A percentile compares a stretch with the other conserved stretches of the same genome.
These are phyloP conservation scores for Penicillium maclennaniae DNA, from an alignment of 495 filamentous ascomycete species.

Conservation along the genomic window DNA sequence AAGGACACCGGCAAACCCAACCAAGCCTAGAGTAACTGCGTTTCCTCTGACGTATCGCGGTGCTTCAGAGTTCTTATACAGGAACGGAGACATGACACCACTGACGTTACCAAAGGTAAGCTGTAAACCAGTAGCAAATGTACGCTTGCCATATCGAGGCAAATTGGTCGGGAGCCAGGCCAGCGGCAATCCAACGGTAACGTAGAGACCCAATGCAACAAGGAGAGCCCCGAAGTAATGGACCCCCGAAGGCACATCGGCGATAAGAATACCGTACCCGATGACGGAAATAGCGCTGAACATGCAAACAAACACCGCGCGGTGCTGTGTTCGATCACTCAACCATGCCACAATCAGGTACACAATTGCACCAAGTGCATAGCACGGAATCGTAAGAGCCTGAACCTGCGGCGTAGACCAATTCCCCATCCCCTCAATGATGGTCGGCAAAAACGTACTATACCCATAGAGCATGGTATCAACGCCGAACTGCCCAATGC, in stretches of 20 bases:
- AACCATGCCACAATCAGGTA: constrained; percentile 60
- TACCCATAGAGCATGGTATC: constrained; percentile 77
- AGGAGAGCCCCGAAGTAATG: constrained; percentile 72
- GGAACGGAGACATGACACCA: constrained; percentile 66
- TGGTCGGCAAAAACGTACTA: constrained; percentile 73
- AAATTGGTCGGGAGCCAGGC: constrained; percentile 60
- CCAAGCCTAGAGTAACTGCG: constrained; percentile 45
- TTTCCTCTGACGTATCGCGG: constrained; percentile 43
- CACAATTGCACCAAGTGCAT: constrained; percentile 61
- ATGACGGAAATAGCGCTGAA: constrained; percentile 58
- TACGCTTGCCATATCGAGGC: constrained; percentile 69
- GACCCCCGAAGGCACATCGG: constrained; percentile 53
- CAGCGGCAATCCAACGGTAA: constrained; percentile 64
- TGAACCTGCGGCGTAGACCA: constrained; percentile 63
- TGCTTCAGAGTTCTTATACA: constrained; percentile 38
- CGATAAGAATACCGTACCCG: constrained; percentile 65
- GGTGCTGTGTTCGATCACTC: constrained; percentile 57
- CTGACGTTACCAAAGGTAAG: constrained; percentile 61
- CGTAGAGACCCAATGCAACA: constrained; percentile 67
- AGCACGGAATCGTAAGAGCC: constrained; percentile 75
- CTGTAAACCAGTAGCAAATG: constrained; percentile 66
- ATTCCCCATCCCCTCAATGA: constrained; percentile 63
- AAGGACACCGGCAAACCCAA: constrained; percentile 37
- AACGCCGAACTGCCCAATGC: constrained; percentile 60
- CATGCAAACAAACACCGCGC: constrained; percentile 56